Evolutionary conservation across 176 grass and related monocot genomes (phyloP).

Genomic region (Phyllostachys edulis): DNA sequence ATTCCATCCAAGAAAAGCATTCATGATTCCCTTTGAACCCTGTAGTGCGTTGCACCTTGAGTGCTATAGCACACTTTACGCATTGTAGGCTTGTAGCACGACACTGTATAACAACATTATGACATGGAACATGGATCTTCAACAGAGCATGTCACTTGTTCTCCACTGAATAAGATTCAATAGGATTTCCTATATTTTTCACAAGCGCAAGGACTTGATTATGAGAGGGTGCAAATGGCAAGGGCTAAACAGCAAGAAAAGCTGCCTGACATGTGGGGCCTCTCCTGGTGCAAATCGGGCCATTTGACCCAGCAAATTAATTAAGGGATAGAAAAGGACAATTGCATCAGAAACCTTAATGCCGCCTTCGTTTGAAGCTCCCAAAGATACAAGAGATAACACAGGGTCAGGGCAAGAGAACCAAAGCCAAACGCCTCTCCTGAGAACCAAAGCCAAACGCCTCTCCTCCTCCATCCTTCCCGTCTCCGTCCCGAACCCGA

Average conservation of each 20-base stretch:
- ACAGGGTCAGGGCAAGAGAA: neutral
- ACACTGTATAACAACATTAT: neutral
- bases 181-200: neutral
- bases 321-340: conserved; percentile 15
- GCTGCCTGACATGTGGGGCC: neutral
- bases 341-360: conserved; percentile 29
- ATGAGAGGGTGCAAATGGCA: neutral
- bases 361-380: conserved; percentile 54
- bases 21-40: neutral
- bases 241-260: neutral
- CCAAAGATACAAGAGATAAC: neutral
- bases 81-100: neutral
- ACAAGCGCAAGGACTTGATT: neutral
- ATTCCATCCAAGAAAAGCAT: neutral
- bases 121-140: neutral
- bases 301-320: conserved; percentile 34
- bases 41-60: neutral
- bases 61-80: neutral
- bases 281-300: neutral
- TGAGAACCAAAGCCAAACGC: conserved; percentile 10
- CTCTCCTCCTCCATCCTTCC: conserved; percentile 3
- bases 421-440: conserved; percentile 16
- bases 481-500: neutral
- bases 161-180: neutral
- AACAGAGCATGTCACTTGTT: neutral